Evolutionary conservation across 2,329 filamentous ascomycete species (phyloP).

Genomic region (Ophiostoma novo-ulmi): DNA sequence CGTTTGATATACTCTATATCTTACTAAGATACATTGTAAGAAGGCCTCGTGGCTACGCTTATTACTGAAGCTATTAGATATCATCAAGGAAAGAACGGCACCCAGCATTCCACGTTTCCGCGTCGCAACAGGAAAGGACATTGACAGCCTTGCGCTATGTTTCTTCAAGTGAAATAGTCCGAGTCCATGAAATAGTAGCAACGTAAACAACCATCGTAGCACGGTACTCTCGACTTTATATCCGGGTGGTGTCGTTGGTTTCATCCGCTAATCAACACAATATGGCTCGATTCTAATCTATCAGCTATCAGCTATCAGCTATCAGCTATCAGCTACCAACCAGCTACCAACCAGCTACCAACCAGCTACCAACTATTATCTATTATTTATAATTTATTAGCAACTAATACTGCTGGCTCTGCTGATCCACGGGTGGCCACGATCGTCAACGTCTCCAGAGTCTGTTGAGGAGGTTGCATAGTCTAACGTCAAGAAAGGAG

Average conservation of each 20-base stretch:
- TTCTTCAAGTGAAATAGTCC: neutral
- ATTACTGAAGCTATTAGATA: neutral
- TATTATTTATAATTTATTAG: neutral
- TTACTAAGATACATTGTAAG: neutral
- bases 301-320: too few species aligned
- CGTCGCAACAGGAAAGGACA: neutral
- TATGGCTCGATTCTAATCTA: neutral
- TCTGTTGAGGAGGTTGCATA: neutral
- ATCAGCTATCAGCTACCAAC: too few species aligned
- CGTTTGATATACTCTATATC: neutral
- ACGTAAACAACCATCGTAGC: neutral
- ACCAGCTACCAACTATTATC: too few species aligned
- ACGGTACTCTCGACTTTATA: neutral
- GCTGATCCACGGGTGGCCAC: slow-evolving; percentile 1
- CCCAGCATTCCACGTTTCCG: neutral
- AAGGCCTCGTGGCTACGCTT: neutral
- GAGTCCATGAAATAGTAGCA: neutral
- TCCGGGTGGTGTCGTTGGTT: neutral
- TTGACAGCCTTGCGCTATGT: neutral
- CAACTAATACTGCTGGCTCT: neutral
- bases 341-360: too few species aligned
- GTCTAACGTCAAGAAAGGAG: neutral
- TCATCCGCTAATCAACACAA: neutral
- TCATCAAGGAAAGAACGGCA: neutral
- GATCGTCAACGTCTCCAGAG: slow-evolving; percentile 5